These are phyloP conservation scores for Daldinia decipiens DNA, from an alignment of 495 filamentous ascomycete species.

Conservation along the genomic window DNA sequence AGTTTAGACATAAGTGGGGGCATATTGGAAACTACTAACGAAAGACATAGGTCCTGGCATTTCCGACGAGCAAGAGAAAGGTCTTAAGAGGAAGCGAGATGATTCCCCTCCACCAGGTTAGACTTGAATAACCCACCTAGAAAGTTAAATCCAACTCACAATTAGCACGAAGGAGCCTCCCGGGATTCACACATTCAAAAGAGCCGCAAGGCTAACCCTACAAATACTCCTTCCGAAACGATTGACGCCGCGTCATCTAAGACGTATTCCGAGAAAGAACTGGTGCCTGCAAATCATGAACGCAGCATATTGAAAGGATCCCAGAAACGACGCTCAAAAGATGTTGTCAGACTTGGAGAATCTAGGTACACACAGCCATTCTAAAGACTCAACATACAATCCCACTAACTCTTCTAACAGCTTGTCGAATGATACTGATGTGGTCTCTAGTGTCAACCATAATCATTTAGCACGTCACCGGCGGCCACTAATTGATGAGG, in stretches of 20 bases:
- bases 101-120: not conserved
- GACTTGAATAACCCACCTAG: not conserved
- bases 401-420: too few species aligned
- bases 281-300: not conserved
- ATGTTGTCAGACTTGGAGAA: too few species aligned
- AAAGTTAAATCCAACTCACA: not conserved
- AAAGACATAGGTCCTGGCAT: not conserved
- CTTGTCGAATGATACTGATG: not conserved
- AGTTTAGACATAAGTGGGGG: not conserved
- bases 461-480: not conserved
- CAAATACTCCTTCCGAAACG: not conserved
- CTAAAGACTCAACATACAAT: too few species aligned
- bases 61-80: not conserved
- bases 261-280: not conserved
- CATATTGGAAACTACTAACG: not conserved
- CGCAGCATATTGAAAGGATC: not conserved
- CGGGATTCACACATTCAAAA: not conserved
- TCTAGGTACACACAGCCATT: too few species aligned
- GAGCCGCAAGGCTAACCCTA: not conserved
- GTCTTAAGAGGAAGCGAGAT: constrained; percentile 8
- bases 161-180: not conserved
- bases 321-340: too few species aligned
- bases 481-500: not conserved
- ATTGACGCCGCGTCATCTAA: not conserved
- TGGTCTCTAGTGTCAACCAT: not conserved